Evolutionary conservation across 352 stramenopile species (phyloP).

Genomic region (Phytophthora europaea): DNA sequence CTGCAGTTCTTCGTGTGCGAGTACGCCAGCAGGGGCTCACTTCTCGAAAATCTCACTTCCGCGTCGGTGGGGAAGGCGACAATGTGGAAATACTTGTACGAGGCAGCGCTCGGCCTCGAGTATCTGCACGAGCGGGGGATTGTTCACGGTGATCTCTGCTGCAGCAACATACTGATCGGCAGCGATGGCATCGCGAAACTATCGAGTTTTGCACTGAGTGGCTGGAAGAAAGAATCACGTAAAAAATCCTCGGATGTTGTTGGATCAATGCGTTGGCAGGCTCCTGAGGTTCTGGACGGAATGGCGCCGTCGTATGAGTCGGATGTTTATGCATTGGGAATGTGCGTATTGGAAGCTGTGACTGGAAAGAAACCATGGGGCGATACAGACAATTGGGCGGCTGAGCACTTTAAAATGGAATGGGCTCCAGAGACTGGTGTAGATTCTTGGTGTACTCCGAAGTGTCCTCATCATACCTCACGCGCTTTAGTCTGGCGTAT

Average conservation of each 20-base stretch:
- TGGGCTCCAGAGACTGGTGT: not conserved
- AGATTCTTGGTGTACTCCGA: not conserved
- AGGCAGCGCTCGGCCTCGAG: constrained; percentile 10
- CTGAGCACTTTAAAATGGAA: not conserved
- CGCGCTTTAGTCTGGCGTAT: not conserved
- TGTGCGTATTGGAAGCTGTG: not conserved
- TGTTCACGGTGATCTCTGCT: constrained; percentile 35
- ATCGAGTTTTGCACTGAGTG: constrained; percentile 31
- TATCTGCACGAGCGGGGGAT: constrained; percentile 17
- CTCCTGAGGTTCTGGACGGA: constrained; percentile 19
- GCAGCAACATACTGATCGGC: constrained; percentile 41
- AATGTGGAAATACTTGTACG: constrained; percentile 11
- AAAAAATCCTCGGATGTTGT: not conserved
- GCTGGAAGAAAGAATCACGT: constrained; percentile 1
- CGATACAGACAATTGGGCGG: not conserved
- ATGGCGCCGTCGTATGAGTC: not conserved
- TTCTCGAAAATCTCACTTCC: not conserved
- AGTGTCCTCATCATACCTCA: not conserved
- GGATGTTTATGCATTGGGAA: not conserved
- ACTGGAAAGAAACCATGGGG: not conserved
- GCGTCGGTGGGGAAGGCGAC: not conserved
- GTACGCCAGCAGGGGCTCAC: constrained; percentile 7
- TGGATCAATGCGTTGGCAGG: constrained; percentile 13
- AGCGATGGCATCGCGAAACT: constrained; percentile 30
- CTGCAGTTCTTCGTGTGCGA: constrained; percentile 17